phyloP scores from a whole-genome alignment of 1,139 yeast species.

The Suhomyces wounanorum region DNA sequence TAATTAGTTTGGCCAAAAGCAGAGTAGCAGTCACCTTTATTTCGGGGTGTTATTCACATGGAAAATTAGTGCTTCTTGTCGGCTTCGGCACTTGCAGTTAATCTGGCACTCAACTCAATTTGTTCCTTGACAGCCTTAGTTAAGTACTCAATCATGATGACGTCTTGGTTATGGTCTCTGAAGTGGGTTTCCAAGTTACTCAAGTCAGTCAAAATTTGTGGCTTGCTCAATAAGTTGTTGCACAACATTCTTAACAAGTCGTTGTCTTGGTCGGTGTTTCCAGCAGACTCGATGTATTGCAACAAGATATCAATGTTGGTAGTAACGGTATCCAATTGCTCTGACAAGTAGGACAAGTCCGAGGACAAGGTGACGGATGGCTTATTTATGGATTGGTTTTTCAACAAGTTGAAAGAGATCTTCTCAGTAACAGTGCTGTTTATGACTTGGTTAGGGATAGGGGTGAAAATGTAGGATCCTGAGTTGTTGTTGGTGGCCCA shows the following conservation, averaged over 20 bases:
- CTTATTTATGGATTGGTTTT: slow-evolving; percentile 24
- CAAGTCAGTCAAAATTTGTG: slow-evolving; percentile 57
- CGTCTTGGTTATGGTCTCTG: slow-evolving; percentile 77
- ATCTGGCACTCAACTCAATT: slow-evolving; percentile 74
- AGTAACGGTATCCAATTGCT: slow-evolving; percentile 58
- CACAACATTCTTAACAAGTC: slow-evolving; percentile 69
- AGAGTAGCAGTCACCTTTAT: background rate
- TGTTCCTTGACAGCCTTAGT: slow-evolving; percentile 87
- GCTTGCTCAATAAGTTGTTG: slow-evolving; percentile 61
- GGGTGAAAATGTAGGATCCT: slow-evolving; percentile 72
- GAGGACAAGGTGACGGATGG: slow-evolving; percentile 22
- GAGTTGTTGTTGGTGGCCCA: slow-evolving; percentile 36
- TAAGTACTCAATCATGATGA: slow-evolving; percentile 79
- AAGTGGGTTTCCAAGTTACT: slow-evolving; percentile 62
- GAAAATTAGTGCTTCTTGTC: slow-evolving; percentile 18
- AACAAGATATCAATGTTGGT: slow-evolving; percentile 54
- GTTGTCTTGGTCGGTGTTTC: slow-evolving; percentile 48
- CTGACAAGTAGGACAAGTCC: slow-evolving; percentile 47
- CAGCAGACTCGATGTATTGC: slow-evolving; percentile 45
- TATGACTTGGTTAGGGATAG: slow-evolving; percentile 68
- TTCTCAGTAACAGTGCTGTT: slow-evolving; percentile 62
- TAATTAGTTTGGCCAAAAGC: background rate
- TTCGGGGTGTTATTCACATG: background rate
- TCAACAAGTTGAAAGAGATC: slow-evolving; percentile 50
- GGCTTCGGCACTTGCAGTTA: slow-evolving; percentile 49